Evolutionary conservation across 2,329 filamentous ascomycete species (phyloP).

Genomic region (Penicillium glabrum): DNA sequence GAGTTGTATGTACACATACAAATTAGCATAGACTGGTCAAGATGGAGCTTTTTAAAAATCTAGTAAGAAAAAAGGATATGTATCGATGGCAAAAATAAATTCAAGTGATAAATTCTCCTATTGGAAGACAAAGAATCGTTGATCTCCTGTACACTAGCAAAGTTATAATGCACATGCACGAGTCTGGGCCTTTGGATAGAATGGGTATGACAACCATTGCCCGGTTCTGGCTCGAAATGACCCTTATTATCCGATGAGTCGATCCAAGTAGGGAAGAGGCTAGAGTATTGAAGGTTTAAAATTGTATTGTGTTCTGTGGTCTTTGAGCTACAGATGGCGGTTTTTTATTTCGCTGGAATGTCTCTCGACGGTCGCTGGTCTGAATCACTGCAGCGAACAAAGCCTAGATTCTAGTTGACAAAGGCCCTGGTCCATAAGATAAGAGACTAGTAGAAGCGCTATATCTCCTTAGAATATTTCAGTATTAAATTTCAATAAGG

Average conservation of each 20-base stretch:
- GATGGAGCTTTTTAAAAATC: no score
- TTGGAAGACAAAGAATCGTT: background rate
- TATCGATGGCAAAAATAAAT: no score
- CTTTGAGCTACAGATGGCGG: background rate
- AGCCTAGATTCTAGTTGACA: background rate
- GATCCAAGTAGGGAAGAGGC: background rate
- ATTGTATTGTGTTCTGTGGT: background rate
- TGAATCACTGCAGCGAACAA: background rate
- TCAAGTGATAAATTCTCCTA: no score
- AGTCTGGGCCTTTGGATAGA: background rate
- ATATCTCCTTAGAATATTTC: background rate
- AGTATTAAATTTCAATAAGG: background rate
- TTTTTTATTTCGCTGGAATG: background rate
- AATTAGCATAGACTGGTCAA: no score
- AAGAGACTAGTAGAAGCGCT: background rate
- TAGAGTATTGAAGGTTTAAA: background rate
- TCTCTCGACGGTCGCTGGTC: background rate
- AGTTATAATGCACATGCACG: background rate
- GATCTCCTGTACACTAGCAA: background rate
- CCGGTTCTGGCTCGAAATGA: background rate
- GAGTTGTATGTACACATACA: no score
- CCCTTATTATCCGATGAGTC: background rate
- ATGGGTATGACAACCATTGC: background rate
- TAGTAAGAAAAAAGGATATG: no score
- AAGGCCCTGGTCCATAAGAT: background rate